A percentile compares a stretch with the other conserved stretches of the same genome.
Evolutionary conservation across 306 rosid species (phyloP).

Genomic region (Cucurbita maxima): DNA sequence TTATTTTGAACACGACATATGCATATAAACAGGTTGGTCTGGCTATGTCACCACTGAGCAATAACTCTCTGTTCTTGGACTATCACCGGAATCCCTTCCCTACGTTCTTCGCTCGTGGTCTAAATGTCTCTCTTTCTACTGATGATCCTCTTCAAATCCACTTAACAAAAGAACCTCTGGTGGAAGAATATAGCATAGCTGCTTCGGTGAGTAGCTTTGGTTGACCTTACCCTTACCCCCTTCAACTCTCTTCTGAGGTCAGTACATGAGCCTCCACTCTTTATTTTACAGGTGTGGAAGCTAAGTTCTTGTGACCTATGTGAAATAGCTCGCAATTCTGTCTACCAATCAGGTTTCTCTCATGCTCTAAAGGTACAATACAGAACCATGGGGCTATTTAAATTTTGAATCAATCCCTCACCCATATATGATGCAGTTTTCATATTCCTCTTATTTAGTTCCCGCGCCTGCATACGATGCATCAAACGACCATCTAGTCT

Average conservation of each 20-base stretch:
- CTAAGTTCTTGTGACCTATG: slow-evolving; percentile 90
- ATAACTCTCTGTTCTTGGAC: slow-evolving; percentile 85
- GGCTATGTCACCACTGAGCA: slow-evolving; percentile 97
- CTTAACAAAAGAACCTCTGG: slow-evolving; percentile 92
- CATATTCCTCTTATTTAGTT: too few species aligned
- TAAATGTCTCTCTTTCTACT: slow-evolving; percentile 93
- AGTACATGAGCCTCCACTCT: background rate
- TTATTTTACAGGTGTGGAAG: slow-evolving; percentile 67
- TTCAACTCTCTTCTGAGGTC: background rate
- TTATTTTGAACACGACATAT: background rate
- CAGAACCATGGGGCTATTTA: background rate
- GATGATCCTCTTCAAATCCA: slow-evolving; percentile 99
- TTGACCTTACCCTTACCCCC: slow-evolving; percentile 1
- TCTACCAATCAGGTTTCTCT: slow-evolving; percentile 89
- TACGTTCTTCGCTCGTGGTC: slow-evolving; percentile 74
- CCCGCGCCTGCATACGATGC: background rate
- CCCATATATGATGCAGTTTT: background rate
- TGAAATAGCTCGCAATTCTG: slow-evolving; percentile 95
- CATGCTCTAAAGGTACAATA: slow-evolving; percentile 73
- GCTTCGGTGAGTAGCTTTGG: slow-evolving; percentile 67
- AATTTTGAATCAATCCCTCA: background rate
- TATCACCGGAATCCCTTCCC: slow-evolving; percentile 96
- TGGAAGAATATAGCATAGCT: slow-evolving; percentile 96
- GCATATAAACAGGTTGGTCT: slow-evolving; percentile 57
- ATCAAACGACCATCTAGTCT: background rate